Conservation (phyloP, 352 stramenopile species). For the Pythium guiyangense region DNA sequence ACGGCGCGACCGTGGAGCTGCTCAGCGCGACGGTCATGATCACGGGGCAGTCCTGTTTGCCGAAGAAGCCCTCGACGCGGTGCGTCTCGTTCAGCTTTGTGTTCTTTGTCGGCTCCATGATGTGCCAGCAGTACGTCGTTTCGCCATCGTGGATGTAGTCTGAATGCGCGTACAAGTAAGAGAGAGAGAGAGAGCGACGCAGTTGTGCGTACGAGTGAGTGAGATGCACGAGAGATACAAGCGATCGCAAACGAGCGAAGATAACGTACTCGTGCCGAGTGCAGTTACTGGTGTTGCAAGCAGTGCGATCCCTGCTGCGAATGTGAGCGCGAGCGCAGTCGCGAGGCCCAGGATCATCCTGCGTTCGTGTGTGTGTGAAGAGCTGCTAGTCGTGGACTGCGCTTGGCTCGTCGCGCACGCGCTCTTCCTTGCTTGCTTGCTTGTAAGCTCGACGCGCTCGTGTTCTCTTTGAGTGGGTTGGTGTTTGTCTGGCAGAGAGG, state of each 20-base stretch:
- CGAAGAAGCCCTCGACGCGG: constrained; percentile 30
- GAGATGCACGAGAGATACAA: not conserved
- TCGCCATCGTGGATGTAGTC: constrained; percentile 35
- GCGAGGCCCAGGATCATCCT: not conserved
- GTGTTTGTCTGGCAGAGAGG: no score
- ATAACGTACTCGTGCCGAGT: constrained; percentile 43
- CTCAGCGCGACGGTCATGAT: constrained; percentile 33
- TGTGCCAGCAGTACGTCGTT: constrained; percentile 56
- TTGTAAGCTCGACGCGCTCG: not conserved
- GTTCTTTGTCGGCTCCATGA: constrained; percentile 29
- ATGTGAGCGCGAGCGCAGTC: not conserved
- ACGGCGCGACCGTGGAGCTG: constrained; percentile 20
- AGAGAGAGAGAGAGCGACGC: not conserved
- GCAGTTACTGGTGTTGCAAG: constrained; percentile 14
- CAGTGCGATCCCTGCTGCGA: constrained; percentile 1
- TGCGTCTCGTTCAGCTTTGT: constrained; percentile 40
- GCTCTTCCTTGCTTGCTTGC: constrained; percentile 3
- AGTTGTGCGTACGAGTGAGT: not conserved
- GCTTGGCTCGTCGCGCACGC: no score
- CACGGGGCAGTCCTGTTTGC: constrained; percentile 32
- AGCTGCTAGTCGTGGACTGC: not conserved
- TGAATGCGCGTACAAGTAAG: not conserved
- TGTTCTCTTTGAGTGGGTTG: not conserved
- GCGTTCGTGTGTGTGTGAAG: not conserved
- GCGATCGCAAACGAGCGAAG: not conserved